These are phyloP conservation scores for Phoma sp. DNA, from an alignment of 2,329 filamentous ascomycete genomes.

Conservation along the genomic window DNA sequence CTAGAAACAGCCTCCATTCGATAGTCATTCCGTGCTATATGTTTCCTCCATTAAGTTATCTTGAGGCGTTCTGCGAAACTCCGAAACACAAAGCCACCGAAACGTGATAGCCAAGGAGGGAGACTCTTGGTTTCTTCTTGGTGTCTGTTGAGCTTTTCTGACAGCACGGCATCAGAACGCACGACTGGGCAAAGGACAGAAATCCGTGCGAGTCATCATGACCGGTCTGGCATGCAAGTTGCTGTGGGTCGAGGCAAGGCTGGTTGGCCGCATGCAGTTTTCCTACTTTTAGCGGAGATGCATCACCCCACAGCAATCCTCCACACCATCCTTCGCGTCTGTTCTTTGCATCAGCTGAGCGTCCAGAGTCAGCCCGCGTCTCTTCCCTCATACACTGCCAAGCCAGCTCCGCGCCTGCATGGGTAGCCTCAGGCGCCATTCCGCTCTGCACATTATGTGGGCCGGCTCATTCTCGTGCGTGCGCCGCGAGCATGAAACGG, in stretches of 20 bases:
- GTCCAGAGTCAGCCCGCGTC: background rate
- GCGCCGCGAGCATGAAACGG: conserved; percentile 6
- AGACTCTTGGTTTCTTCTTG: conserved; percentile 6
- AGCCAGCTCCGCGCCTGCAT: conserved; percentile 8
- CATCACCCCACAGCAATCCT: conserved; percentile 3
- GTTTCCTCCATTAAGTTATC: conserved; percentile 5
- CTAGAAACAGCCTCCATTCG: conserved; percentile 5
- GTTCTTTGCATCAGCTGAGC: conserved; percentile 14
- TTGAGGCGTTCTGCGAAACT: background rate
- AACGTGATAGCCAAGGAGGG: conserved; percentile 1
- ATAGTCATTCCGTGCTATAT: conserved; percentile 1
- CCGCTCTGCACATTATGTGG: conserved; percentile 8
- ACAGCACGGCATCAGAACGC: conserved; percentile 6
- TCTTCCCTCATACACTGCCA: conserved; percentile 7
- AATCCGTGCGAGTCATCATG: conserved; percentile 11
- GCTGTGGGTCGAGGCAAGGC: conserved; percentile 3
- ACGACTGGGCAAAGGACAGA: background rate
- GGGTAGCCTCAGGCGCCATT: conserved; percentile 5
- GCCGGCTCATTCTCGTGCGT: conserved; percentile 8
- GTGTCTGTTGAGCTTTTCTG: conserved; percentile 4
- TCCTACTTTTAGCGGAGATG: background rate
- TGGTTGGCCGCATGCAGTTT: conserved; percentile 7
- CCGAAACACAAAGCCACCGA: background rate
- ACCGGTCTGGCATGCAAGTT: conserved; percentile 13
- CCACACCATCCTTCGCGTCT: conserved; percentile 6